Evolutionary conservation across 768 basidiomycete species (phyloP), one percentile per base, ranked within the genome.

Genomic region (Kondoa malvinella): DNA sequence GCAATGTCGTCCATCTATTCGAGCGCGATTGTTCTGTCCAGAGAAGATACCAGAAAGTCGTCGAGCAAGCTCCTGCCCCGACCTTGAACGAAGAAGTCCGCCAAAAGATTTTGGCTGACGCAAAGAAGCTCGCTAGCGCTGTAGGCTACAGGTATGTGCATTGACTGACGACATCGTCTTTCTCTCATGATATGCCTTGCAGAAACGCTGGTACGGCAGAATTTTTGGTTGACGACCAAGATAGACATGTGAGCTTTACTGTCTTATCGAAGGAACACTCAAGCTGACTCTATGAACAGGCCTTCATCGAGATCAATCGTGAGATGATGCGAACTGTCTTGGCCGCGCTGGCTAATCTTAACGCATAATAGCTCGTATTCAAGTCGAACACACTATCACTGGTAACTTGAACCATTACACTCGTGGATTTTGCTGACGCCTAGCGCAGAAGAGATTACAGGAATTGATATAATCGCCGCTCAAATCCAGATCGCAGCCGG

Each of bases 391-490:
- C 79, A 97, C 95, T 67, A 96, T 97, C 77, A 96, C 95, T 69
- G n/a, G n/a, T n/a, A n/a, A n/a, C n/a, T n/a, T n/a, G n/a, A n/a
- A n/a, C n/a, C n/a, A n/a, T n/a, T n/a, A n/a, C n/a, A n/a, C n/a
- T n/a, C n/a, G n/a, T n/a, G n/a, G n/a, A n/a, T n/a, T n/a, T n/a
- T n/a, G n/a, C n/a, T n/a, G n/a, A n/a, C n/a, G n/a, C n/a, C n/a
- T n/a, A n/a, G n/a, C n/a, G n/a, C n/a, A n/a, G 95, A 97, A 87
- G 92, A 96, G 76, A 99, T 99, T 75, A 97, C 95, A 69, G 95
- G 95, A 64, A 92, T 97, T 77, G 95, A 99, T 76, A 94, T 99
- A 71, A 92, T 97, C 56, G 95, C 95, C 66, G 95, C 95, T 25
- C 95, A 97, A 78, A 97, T 99, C 72, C 95, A 97, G 80, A 96